Percentiles rank a stretch among this genome's conserved stretches.
These are phyloP conservation scores for Geum urbanum DNA, from an alignment of 306 rosid genomes.

Conservation along the genomic window DNA sequence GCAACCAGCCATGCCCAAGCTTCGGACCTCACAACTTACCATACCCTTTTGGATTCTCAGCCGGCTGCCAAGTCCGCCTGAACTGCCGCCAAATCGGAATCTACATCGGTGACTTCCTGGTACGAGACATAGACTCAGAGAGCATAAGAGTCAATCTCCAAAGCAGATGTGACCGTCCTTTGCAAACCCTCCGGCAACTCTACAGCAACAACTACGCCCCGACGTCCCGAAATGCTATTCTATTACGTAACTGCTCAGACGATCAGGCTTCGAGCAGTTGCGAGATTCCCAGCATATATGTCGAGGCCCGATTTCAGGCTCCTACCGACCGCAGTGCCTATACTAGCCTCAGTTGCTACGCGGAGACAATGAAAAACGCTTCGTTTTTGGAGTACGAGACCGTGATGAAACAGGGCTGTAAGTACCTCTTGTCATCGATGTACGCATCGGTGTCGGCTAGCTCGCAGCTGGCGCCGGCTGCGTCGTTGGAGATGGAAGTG, in stretches of 20 bases:
- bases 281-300: conserved; percentile 38
- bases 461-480: too few relatives aligned
- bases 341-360: too few relatives aligned
- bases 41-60: conserved; percentile 80
- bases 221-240: conserved; percentile 55
- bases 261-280: conserved; percentile 31
- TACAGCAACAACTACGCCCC: conserved; percentile 65
- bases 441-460: too few relatives aligned
- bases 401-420: too few relatives aligned
- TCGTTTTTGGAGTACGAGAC: too few relatives aligned
- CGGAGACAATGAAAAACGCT: too few relatives aligned
- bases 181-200: conserved; percentile 34
- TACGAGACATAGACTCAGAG: conserved; percentile 27
- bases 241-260: conserved; percentile 45
- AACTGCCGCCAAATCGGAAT: conserved; percentile 36
- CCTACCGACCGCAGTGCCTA: too few relatives aligned
- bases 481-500: too few relatives aligned
- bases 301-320: too few relatives aligned
- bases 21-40: neutral
- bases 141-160: conserved; percentile 39
- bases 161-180: conserved; percentile 50
- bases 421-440: too few relatives aligned
- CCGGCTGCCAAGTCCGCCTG: conserved; percentile 60
- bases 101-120: conserved; percentile 53
- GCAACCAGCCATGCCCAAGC: conserved; percentile 47